Evolutionary conservation across 257 asterid species (phyloP).

Genomic region (Ilex aquifolium): DNA sequence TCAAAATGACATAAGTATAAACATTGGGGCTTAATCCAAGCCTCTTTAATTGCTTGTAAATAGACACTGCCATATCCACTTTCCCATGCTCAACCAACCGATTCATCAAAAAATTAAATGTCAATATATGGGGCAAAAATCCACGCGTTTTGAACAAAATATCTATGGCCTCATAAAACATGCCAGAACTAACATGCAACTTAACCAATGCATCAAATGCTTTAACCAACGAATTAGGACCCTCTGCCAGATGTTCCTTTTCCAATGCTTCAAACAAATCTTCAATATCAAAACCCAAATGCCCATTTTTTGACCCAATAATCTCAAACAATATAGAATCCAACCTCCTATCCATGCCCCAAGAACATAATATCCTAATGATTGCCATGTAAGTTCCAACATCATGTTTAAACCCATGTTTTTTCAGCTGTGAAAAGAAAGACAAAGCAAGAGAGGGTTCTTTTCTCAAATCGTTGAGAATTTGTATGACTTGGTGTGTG

Average conservation of each 20-base stretch:
- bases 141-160: slow-evolving; percentile 37
- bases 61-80: slow-evolving; percentile 39
- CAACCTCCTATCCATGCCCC: slow-evolving; percentile 46
- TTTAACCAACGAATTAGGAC: slow-evolving; percentile 31
- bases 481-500: slow-evolving; percentile 43
- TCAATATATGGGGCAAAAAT: slow-evolving; percentile 39
- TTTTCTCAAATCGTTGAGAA: slow-evolving; percentile 40
- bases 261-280: slow-evolving; percentile 63
- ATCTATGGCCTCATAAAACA: slow-evolving; percentile 71
- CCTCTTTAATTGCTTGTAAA: slow-evolving; percentile 47
- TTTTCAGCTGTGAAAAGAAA: slow-evolving; percentile 39
- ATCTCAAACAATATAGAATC: slow-evolving; percentile 46
- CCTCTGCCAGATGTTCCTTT: slow-evolving; percentile 40
- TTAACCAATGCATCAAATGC: slow-evolving; percentile 57
- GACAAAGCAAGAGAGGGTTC: slow-evolving; percentile 47
- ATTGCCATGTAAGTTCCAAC: slow-evolving; percentile 46
- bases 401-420: slow-evolving; percentile 49
- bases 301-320: slow-evolving; percentile 31
- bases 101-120: slow-evolving; percentile 64
- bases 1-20: slow-evolving; percentile 65
- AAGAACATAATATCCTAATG: slow-evolving; percentile 51
- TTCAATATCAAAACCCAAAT: slow-evolving; percentile 35
- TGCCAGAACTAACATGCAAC: slow-evolving; percentile 43
- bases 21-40: slow-evolving; percentile 56
- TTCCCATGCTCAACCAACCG: slow-evolving; percentile 48